Evolutionary conservation across 768 basidiomycete genomes (phyloP).

Genomic region (Steccherinum ochraceum): DNA sequence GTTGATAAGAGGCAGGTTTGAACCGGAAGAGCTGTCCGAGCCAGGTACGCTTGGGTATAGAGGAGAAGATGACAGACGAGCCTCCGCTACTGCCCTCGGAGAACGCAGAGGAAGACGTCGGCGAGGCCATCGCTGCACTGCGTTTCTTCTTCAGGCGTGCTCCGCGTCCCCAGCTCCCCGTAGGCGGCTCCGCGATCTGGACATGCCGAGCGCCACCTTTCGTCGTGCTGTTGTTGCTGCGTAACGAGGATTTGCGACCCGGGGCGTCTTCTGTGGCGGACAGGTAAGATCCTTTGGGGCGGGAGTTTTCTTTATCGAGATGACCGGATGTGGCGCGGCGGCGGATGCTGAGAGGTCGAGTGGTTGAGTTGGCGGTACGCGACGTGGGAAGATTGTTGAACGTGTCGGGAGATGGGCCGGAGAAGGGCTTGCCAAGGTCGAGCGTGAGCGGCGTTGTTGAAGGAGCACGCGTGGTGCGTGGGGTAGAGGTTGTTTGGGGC

Average conservation of each 20-base stretch:
- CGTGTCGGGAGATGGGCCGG: conserved; percentile 2
- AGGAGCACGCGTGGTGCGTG: conserved; percentile 6
- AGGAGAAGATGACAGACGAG: conserved; percentile 37
- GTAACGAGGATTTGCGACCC: conserved; percentile 37
- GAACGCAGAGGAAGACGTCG: conserved; percentile 40
- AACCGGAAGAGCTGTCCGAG: conserved; percentile 85
- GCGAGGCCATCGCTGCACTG: conserved; percentile 25
- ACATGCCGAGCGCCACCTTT: conserved; percentile 27
- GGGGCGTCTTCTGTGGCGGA: conserved; percentile 4
- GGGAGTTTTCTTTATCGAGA: conserved; percentile 56
- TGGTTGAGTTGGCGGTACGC: conserved; percentile 15
- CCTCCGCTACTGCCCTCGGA: conserved; percentile 15
- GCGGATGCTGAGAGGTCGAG: conserved; percentile 40
- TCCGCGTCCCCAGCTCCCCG: conserved; percentile 6
- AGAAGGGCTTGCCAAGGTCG: conserved; percentile 10
- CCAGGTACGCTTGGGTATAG: conserved; percentile 54
- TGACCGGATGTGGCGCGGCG: conserved; percentile 14
- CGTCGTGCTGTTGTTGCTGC: conserved; percentile 28
- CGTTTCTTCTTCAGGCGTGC: conserved; percentile 15
- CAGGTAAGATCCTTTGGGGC: conserved; percentile 6
- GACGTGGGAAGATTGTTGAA: conserved; percentile 9
- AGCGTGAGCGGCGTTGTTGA: conserved; percentile 9
- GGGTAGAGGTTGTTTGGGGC: conserved; percentile 7
- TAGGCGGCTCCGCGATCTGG: conserved; percentile 47
- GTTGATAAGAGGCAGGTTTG: conserved; percentile 54